Base-by-base conservation (phyloP, 1,284 basidiomycete species). In the Blastosporella zonata region DNA sequence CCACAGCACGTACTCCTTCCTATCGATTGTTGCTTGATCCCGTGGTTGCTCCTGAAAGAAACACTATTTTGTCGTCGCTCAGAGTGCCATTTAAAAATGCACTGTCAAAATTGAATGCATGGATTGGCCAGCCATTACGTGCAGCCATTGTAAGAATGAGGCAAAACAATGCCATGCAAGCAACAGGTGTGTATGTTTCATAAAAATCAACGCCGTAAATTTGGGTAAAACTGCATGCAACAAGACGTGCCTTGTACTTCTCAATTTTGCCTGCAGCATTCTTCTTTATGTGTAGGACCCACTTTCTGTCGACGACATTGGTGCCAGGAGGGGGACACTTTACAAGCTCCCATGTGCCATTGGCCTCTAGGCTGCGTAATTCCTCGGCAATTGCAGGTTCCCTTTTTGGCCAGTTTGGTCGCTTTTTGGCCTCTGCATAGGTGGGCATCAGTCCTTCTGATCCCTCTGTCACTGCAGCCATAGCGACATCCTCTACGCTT, bases 141-240 rank as follows among this genome's bases (percentile, higher is more conserved):
- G 68, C 64, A 3, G 68, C 64, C 1, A 70, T 35, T 3, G 68
- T 61, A 1, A 72, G 53, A 0, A 72, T 35, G 0, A 62, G 52
- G 0, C 66, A 54, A 6, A 74, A 54, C 0, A 66, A 61, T 8
- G 62, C 53, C 22, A 65, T 61, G 7, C 61, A 51, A 41, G 66
- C 65, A 0, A 71, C 66, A 1, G 70, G 72, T 4, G 71, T 58
- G 43, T 63, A 73, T 1, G 70, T 73, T 25, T 73, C 57, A 17
- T 62, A 55, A 49, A 63, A 78, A 33, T 66, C 62, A 0, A 57
- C 52, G 2, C 63, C 61, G 3, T 51, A 57, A 21, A 57, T 57
- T 37, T 65, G 64, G 0, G 54, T 52, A 46, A 59, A 67, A 7
- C 62, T 63, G 41, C 60, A 56, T 7, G 59, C 54, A 21, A 53